phyloP scores from a whole-genome alignment of 2,329 filamentous ascomycete species.

The Tolypocladium sp. region DNA sequence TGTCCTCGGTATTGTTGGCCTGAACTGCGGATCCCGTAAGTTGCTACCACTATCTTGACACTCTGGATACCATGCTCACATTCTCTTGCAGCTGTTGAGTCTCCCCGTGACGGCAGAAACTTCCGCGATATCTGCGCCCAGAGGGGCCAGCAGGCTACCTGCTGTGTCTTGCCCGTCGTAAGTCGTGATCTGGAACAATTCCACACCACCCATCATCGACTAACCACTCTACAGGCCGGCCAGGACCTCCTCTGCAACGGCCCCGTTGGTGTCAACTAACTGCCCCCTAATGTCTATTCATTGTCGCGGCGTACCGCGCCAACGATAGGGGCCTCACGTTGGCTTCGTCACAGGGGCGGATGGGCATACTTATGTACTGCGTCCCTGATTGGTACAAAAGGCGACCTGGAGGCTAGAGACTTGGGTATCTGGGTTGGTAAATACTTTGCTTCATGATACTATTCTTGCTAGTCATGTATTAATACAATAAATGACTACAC shows the following conservation, averaged over 20 bases:
- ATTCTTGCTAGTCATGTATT: not conserved
- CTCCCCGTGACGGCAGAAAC: not conserved
- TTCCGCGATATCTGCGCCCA: slow-evolving; percentile 1
- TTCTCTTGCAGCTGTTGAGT: not conserved
- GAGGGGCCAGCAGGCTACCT: not conserved
- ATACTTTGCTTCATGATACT: not conserved
- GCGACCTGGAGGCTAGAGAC: not conserved
- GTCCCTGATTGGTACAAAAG: not conserved
- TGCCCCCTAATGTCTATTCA: not conserved
- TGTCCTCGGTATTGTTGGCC: slow-evolving; percentile 4
- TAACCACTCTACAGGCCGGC: not conserved
- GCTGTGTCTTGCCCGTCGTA: slow-evolving; percentile 7
- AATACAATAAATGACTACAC: not conserved
- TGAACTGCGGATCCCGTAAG: slow-evolving; percentile 9
- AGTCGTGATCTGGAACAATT: not conserved
- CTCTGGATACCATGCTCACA: not conserved
- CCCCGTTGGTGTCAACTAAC: not conserved
- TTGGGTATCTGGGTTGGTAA: not conserved
- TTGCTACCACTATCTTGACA: not conserved
- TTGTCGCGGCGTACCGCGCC: not conserved
- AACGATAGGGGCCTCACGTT: not conserved
- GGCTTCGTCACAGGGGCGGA: not conserved
- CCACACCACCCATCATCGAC: no score
- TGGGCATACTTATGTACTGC: no score
- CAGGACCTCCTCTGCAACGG: slow-evolving; percentile 1